phyloP scores from a whole-genome alignment of 768 basidiomycete genomes.

The Amanita exitialis region DNA sequence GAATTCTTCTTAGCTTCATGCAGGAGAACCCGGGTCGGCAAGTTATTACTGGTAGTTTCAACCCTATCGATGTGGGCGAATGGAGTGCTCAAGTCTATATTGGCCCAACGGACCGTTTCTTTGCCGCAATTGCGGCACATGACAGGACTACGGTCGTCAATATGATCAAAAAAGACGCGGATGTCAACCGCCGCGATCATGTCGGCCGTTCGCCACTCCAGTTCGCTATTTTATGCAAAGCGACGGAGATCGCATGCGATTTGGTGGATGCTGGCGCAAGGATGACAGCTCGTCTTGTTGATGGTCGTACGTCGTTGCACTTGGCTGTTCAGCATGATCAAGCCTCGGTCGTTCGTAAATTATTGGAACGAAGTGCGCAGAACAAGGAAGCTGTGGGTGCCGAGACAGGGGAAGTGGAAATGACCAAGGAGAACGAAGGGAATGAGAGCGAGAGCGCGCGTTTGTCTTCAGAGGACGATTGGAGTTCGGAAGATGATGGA shows the following conservation, averaged over 20 bases:
- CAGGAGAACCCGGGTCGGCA: slow-evolving; percentile 54
- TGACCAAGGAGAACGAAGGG: not conserved
- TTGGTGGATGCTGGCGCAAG: slow-evolving; percentile 46
- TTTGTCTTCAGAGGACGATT: slow-evolving; percentile 37
- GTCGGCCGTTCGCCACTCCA: slow-evolving; percentile 55
- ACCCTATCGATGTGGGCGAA: slow-evolving; percentile 57
- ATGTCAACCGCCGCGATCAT: slow-evolving; percentile 47
- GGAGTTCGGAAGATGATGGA: slow-evolving; percentile 35
- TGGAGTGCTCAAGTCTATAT: slow-evolving; percentile 58
- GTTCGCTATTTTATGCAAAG: slow-evolving; percentile 39
- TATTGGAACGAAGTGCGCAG: slow-evolving; percentile 37
- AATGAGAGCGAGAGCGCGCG: slow-evolving; percentile 17
- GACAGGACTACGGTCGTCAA: slow-evolving; percentile 29
- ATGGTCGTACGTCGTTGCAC: slow-evolving; percentile 46
- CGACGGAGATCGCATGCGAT: slow-evolving; percentile 33
- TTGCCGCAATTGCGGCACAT: slow-evolving; percentile 37
- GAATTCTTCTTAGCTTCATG: slow-evolving; percentile 33
- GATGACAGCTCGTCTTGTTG: slow-evolving; percentile 45
- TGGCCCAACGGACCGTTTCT: slow-evolving; percentile 42
- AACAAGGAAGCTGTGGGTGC: slow-evolving; percentile 22
- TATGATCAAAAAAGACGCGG: slow-evolving; percentile 30
- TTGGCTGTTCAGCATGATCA: slow-evolving; percentile 42
- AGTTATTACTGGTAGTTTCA: slow-evolving; percentile 52
- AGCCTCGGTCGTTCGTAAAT: slow-evolving; percentile 31
- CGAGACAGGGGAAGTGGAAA: slow-evolving; percentile 6